A percentile compares a stretch with the other conserved stretches of the same genome.
These are phyloP conservation scores for Aspergillus fructus DNA, from an alignment of 2,329 filamentous ascomycete genomes.

Conservation along the genomic window DNA sequence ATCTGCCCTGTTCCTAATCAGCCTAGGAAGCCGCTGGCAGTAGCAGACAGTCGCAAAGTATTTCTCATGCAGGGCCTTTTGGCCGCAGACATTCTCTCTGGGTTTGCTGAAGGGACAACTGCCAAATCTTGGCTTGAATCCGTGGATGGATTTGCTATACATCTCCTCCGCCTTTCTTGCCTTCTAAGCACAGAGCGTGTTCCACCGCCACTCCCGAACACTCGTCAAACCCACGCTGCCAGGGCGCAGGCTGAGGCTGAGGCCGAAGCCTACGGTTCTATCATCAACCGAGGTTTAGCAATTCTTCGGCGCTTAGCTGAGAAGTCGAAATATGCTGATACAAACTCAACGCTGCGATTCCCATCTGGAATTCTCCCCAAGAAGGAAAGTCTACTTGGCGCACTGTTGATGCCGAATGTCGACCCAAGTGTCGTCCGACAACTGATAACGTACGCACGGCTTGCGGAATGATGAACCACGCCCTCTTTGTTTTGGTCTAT, in stretches of 20 bases:
- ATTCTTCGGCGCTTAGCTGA: conserved; percentile 68
- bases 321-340: conserved; percentile 59
- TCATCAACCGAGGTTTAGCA: conserved; percentile 67
- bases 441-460: conserved; percentile 62
- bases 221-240: conserved; percentile 34
- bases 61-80: conserved; percentile 89
- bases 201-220: conserved; percentile 28
- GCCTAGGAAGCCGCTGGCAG: conserved; percentile 59
- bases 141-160: conserved; percentile 79
- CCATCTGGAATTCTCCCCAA: conserved; percentile 65
- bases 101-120: conserved; percentile 70
- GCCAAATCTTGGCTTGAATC: conserved; percentile 80
- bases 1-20: conserved; percentile 80
- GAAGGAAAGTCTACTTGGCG: conserved; percentile 65
- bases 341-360: conserved; percentile 50
- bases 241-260: conserved; percentile 42
- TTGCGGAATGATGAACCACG: conserved; percentile 44
- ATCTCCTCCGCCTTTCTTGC: conserved; percentile 72
- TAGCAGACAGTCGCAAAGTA: conserved; percentile 81
- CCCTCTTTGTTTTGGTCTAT: conserved; percentile 15
- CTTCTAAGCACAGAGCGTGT: conserved; percentile 67
- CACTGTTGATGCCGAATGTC: conserved; percentile 65
- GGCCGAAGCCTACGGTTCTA: conserved; percentile 46
- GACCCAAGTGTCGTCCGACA: conserved; percentile 65
- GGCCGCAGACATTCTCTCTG: conserved; percentile 82